Percentiles rank a stretch among this genome's conserved stretches.
phyloP scores from a whole-genome alignment of 2,329 filamentous ascomycete genomes.

The Huntiella decipiens region DNA sequence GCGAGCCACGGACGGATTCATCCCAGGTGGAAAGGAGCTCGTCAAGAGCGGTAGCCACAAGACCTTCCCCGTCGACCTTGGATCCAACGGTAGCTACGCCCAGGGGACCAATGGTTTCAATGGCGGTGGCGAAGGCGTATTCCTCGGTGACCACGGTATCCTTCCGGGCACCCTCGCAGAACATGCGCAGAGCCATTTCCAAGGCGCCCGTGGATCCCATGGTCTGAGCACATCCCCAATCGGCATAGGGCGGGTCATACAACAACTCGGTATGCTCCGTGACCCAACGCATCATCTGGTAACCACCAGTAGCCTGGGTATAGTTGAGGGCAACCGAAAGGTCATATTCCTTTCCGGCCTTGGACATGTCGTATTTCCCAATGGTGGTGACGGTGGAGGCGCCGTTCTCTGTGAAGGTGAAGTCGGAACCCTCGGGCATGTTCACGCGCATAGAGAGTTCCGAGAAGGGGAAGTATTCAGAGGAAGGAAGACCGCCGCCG shows the following conservation, averaged over 20 bases:
- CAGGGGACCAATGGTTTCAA: constrained; percentile 37
- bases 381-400: constrained; percentile 41
- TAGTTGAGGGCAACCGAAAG: constrained; percentile 86
- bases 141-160: constrained; percentile 75
- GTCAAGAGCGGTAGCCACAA: constrained; percentile 33
- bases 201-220: constrained; percentile 73
- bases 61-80: constrained; percentile 32
- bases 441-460: constrained; percentile 59
- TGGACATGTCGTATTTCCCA: constrained; percentile 55
- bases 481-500: constrained; percentile 75
- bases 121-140: constrained; percentile 67
- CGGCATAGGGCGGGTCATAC: constrained; percentile 66
- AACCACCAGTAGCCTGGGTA: constrained; percentile 66
- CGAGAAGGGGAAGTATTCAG: constrained; percentile 84
- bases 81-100: constrained; percentile 33
- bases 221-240: constrained; percentile 74
- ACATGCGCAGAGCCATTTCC: constrained; percentile 68
- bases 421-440: constrained; percentile 24
- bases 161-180: constrained; percentile 47
- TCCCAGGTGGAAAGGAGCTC: constrained; percentile 32
- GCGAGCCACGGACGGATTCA: constrained; percentile 21
- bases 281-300: constrained; percentile 74
- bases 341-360: constrained; percentile 33
- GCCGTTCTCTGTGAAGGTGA: constrained; percentile 49
- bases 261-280: constrained; percentile 93